Evolutionary conservation across 2,329 filamentous ascomycete genomes (phyloP), one percentile per base, ranked within the genome.

Genomic region (Aureobasidium vineae): DNA sequence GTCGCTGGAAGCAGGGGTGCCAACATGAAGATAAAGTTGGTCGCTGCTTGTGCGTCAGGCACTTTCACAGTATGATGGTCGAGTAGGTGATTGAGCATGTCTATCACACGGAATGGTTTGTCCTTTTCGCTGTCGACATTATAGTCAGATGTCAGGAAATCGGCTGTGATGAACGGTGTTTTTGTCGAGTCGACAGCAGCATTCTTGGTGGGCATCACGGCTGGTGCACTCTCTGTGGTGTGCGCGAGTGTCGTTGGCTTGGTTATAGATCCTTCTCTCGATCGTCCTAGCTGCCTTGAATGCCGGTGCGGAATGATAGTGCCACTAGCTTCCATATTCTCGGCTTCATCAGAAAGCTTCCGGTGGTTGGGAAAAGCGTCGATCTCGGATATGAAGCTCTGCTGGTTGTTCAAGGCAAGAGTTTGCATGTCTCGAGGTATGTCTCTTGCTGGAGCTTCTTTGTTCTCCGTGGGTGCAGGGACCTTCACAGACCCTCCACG

Each of bases 11-110:
- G 73, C 68, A 83, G 72, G 40, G 82, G 78, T 28, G 77, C 72
- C 6, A 84, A 68, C 19, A 83, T 76, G 6, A 83, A 74, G 15
- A 84, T 70, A 3, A 84, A 74, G 36, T 80, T 74, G 0, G 81
- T 77, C 1, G 80, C 76, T 47, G 81, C 79, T 70, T 85, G 83
- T 10, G 79, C 78, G 65, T 82, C 79, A 16, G 77, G 75, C 50
- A 78, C 72, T 1, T 73, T 75, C 11, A 70, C 70, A 21, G 79
- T 78, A 68, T 82, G 78, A 66, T 78, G 80, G 15, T 73, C 69
- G 19, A 81, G 72, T 41, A 80, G 74, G 68, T 77, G 76, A 45
- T 74, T 75, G 52, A 82, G 74, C 70, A 81, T 76, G 21, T 75
- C 76, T 61, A 80, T 74, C 2, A 80, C 71, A n/a, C 77, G 72